Evolutionary conservation across 371 early-diverging fungal species (phyloP).

Genomic region (Entomophthora muscae): DNA sequence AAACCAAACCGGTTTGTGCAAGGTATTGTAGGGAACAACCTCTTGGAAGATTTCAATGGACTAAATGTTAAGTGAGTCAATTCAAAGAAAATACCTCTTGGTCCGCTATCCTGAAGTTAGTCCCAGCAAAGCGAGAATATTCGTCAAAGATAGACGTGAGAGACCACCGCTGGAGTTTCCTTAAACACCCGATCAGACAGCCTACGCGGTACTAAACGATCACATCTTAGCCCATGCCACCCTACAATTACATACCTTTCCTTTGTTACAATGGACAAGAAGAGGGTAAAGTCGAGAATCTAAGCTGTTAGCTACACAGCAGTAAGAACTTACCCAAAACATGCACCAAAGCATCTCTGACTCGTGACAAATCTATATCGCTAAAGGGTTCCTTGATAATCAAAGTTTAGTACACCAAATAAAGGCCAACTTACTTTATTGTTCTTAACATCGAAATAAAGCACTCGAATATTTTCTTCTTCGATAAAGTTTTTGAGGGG

Average conservation of each 20-base stretch:
- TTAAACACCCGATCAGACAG: conserved; percentile 80
- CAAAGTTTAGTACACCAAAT: background rate
- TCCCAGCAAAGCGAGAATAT: conserved; percentile 80
- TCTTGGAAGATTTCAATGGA: conserved; percentile 7
- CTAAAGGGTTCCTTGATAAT: conserved; percentile 61
- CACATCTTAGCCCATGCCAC: too few relatives aligned
- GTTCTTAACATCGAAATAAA: conserved; percentile 64
- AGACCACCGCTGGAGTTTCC: conserved; percentile 87
- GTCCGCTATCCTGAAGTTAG: conserved; percentile 73
- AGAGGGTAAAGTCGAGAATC: conserved; percentile 65
- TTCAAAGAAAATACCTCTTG: conserved; percentile 50
- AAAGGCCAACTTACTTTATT: conserved; percentile 60
- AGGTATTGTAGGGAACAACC: background rate
- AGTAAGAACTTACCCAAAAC: conserved; percentile 30
- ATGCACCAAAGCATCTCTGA: conserved; percentile 56
- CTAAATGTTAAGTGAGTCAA: background rate
- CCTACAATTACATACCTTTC: conserved; percentile 47
- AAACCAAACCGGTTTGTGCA: conserved; percentile 6
- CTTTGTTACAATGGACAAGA: conserved; percentile 84
- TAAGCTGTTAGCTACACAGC: conserved; percentile 6
- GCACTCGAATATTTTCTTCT: conserved; percentile 45
- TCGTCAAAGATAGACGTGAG: conserved; percentile 92
- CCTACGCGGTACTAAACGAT: conserved; percentile 65
- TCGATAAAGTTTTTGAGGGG: conserved; percentile 61
- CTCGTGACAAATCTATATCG: conserved; percentile 64